These are phyloP conservation scores for Chaetomiaceae sp. DNA, from an alignment of 2,329 filamentous ascomycete genomes.

Conservation along the genomic window DNA sequence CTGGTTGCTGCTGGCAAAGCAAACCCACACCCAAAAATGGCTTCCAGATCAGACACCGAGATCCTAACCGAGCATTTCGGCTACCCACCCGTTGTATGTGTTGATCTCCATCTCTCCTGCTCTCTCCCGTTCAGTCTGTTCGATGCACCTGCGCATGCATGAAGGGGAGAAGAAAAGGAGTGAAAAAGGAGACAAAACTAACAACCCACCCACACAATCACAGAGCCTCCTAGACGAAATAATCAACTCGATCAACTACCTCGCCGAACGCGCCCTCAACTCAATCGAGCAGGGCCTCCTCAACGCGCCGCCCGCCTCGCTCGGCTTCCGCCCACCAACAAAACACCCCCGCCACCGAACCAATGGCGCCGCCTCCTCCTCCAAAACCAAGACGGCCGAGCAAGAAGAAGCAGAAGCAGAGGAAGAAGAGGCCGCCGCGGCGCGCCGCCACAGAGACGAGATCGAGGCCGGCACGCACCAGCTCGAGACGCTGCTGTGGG, in stretches of 20 bases:
- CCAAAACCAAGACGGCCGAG: constrained; percentile 5
- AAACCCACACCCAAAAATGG: constrained; percentile 5
- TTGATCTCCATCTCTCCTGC: neutral
- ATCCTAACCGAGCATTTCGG: constrained; percentile 93
- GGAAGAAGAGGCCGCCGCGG: constrained; percentile 25
- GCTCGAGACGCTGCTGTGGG: constrained; percentile 75
- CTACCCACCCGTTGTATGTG: constrained; percentile 81
- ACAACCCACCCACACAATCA: neutral
- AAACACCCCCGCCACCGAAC: constrained; percentile 24
- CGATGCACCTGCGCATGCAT: neutral
- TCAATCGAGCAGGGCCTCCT: constrained; percentile 81
- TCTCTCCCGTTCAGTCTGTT: neutral
- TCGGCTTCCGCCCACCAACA: constrained; percentile 68
- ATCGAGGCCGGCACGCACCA: constrained; percentile 86
- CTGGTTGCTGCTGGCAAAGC: neutral
- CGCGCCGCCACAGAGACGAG: constrained; percentile 57
- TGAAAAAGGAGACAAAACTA: too few relatives aligned
- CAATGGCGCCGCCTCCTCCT: constrained; percentile 7
- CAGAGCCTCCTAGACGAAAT: constrained; percentile 95
- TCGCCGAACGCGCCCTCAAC: constrained; percentile 84
- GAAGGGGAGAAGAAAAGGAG: too few relatives aligned
- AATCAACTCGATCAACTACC: constrained; percentile 92
- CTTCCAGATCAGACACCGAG: constrained; percentile 46
- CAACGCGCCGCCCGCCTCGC: constrained; percentile 63
- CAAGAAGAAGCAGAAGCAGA: neutral